Evolutionary conservation across 2,329 filamentous ascomycete genomes (phyloP).

Genomic region (Trichoderma lentiforme): DNA sequence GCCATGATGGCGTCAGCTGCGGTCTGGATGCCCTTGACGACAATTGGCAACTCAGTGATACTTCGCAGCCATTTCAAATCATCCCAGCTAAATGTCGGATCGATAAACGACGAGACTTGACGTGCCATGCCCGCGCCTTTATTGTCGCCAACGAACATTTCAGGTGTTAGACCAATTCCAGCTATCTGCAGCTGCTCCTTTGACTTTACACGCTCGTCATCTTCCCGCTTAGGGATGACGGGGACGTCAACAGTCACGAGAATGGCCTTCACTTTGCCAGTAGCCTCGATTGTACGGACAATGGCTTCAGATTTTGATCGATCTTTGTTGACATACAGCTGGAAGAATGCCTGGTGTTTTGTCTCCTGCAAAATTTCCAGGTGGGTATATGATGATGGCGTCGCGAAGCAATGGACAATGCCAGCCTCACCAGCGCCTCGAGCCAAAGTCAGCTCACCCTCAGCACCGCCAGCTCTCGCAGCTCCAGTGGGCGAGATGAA

Average conservation of each 20-base stretch:
- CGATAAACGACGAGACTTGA: slow-evolving; percentile 2
- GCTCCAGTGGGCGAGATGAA: slow-evolving; percentile 9
- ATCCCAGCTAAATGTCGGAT: slow-evolving; percentile 4
- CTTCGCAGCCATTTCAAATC: slow-evolving; percentile 10
- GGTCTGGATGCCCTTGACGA: not conserved
- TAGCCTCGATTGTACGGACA: slow-evolving; percentile 8
- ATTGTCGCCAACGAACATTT: not conserved
- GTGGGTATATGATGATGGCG: slow-evolving; percentile 2
- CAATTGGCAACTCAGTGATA: not conserved
- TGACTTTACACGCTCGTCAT: slow-evolving; percentile 8
- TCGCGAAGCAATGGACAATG: slow-evolving; percentile 10
- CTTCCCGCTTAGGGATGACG: slow-evolving; percentile 3
- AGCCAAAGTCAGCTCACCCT: slow-evolving; percentile 7
- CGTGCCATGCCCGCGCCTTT: slow-evolving; percentile 4
- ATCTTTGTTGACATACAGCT: slow-evolving; percentile 3
- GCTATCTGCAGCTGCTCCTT: not conserved
- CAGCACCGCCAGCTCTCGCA: slow-evolving; percentile 3
- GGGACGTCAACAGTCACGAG: slow-evolving; percentile 5
- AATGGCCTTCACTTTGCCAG: slow-evolving; percentile 5
- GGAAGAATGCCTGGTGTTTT: slow-evolving; percentile 3
- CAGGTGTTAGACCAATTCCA: not conserved
- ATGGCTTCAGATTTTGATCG: not conserved
- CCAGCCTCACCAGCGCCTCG: not conserved
- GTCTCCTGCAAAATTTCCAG: not conserved
- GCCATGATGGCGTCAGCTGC: not conserved